These are phyloP conservation scores for Suhomyces sp. DNA, from an alignment of 805 yeast species.

Conservation along the genomic window DNA sequence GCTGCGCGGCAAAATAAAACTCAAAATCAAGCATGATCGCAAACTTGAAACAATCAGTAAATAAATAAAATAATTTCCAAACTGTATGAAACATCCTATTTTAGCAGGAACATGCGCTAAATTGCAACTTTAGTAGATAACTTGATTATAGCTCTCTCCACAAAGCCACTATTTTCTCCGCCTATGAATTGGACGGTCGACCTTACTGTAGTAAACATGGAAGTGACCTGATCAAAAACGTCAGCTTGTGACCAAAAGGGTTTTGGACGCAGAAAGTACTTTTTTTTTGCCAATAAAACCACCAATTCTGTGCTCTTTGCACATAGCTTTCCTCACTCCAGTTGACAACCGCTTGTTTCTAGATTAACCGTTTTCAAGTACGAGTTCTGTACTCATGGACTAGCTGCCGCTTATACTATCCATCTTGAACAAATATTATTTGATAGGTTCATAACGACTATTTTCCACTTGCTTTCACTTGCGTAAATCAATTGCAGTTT, in stretches of 20 bases:
- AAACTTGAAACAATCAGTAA: background rate
- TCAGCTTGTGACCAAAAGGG: background rate
- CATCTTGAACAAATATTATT: background rate
- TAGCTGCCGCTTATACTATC: background rate
- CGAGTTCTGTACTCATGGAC: background rate
- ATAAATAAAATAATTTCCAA: background rate
- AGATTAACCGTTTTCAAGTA: background rate
- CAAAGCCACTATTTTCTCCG: background rate
- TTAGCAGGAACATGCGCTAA: background rate
- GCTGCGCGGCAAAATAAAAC: background rate
- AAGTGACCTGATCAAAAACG: background rate
- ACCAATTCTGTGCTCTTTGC: background rate
- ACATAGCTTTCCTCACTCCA: too few relatives aligned
- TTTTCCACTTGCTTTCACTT: background rate
- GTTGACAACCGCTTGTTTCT: background rate
- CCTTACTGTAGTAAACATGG: background rate
- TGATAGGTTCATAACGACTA: background rate
- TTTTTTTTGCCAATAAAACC: background rate
- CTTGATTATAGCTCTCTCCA: background rate
- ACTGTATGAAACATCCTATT: background rate
- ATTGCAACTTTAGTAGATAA: background rate
- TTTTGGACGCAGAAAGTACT: background rate
- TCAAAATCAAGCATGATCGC: background rate
- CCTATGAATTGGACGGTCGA: background rate
- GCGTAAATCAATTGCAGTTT: background rate